Percentiles rank a stretch among this genome's conserved stretches.
phyloP scores from a whole-genome alignment of 202 grass and related monocot species.

The Saccharum hybrid region DNA sequence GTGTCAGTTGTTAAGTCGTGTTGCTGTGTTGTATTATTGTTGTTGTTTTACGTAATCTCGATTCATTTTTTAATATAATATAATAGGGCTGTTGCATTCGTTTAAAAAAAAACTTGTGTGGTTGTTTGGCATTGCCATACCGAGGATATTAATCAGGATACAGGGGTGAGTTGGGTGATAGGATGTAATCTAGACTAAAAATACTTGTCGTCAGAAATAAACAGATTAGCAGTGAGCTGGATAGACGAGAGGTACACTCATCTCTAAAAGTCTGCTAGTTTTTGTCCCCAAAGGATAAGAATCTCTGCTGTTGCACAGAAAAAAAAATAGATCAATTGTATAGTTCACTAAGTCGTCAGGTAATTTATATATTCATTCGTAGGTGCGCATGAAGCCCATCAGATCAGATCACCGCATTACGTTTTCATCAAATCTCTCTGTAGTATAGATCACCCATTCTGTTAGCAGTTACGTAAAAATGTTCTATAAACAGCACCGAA shows the following conservation, averaged over 20 bases:
- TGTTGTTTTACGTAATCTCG: no score
- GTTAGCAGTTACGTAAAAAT: conserved; percentile 11
- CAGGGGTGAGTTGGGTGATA: not conserved
- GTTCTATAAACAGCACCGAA: no score
- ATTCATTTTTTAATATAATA: no score
- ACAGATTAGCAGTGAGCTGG: not conserved
- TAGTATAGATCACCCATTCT: conserved; percentile 4
- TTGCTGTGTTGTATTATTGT: no score
- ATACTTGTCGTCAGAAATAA: not conserved
- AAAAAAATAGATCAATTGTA: not conserved
- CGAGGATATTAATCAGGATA: no score
- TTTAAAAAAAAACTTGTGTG: no score
- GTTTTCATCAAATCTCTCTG: not conserved
- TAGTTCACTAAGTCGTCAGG: not conserved
- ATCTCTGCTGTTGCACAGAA: not conserved
- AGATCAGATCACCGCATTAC: conserved; percentile 34
- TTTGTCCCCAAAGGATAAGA: not conserved
- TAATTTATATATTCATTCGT: not conserved
- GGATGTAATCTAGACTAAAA: not conserved
- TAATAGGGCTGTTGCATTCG: no score
- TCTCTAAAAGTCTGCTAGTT: not conserved
- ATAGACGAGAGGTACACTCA: not conserved
- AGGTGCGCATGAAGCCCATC: not conserved
- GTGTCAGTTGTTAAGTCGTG: no score
- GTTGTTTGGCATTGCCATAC: no score